Conservation (phyloP, 108 stramenopile species). For the Chaetoceros muelleri region DNA sequence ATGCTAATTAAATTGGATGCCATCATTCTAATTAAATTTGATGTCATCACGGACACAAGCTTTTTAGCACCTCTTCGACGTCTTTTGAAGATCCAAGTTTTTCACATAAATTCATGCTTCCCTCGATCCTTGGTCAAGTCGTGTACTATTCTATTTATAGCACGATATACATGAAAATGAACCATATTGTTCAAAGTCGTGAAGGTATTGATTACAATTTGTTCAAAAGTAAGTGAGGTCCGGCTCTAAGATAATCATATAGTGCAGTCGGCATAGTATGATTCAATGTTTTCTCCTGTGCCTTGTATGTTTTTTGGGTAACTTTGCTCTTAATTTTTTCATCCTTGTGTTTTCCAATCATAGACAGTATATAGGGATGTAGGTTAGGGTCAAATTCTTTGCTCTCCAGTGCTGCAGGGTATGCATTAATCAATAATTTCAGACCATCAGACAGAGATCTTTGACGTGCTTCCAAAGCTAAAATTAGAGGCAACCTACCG, state of each 20-base stretch:
- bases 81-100: no score
- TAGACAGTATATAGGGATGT: slow-evolving; percentile 23
- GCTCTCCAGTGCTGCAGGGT: slow-evolving; percentile 27
- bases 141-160: no score
- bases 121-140: no score
- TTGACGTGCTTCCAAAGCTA: slow-evolving; percentile 21
- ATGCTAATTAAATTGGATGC: no score
- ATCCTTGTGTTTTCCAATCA: slow-evolving; percentile 8
- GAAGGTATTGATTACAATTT: no score
- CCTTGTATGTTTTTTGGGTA: background rate
- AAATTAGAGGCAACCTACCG: slow-evolving; percentile 26
- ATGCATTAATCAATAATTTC: slow-evolving; percentile 21
- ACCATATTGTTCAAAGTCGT: no score
- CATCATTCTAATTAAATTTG: no score
- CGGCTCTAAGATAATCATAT: background rate
- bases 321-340: background rate
- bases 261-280: background rate
- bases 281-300: background rate
- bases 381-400: slow-evolving; percentile 10
- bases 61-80: no score
- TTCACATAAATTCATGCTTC: no score
- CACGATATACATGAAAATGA: no score
- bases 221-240: background rate
- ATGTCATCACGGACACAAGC: no score
- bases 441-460: slow-evolving; percentile 37